Base-by-base conservation (phyloP, 2,329 filamentous ascomycete genomes). In the Onygenales sp. region DNA sequence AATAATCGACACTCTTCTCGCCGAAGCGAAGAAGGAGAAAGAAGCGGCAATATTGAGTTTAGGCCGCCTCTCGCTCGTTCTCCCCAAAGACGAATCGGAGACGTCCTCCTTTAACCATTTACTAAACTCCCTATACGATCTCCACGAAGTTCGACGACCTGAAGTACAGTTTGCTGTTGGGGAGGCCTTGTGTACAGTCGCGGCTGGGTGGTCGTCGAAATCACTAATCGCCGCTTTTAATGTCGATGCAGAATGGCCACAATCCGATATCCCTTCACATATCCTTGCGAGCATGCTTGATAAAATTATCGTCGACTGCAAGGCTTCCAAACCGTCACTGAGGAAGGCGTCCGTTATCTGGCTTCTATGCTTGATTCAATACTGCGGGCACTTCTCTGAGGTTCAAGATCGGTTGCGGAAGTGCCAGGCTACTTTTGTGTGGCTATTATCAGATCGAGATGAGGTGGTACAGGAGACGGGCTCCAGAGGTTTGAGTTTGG, bases 391-490 rank as follows among this genome's bases (percentile, higher is more conserved):
- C 58, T 74, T 89, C n/a, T 66, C 74, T 3, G 81, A 88, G 58
- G 79, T 97, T 4, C 88, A 94, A 63, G 74, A 76, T 4, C 81
- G 83, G 10, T 75, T 98, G 40, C 79, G 88, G 49, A 82, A 89
- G 61, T 90, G 86, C 54, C 93, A 98, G 67, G 80, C 80, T 37
- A 87, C 89, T 0, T 98, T 98, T 68, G 91, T 94, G 76, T 79
- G 85, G 31, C 84, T 96, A 33, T 78, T 98, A 10, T 86, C 85
- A 13, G 90, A 94, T 54, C 81, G 91, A 17, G 93, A 98, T 62
- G 91, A 97, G 65, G 80, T 97, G 7, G 90, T 97, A 0, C 93
- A 98, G 68, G 93, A 98, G 70, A 94, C 90, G 4, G 91, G 93
- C 3, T 95, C 92, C 0, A 80, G 92, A 54, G 93, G 93, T 0